Conservation (phyloP, 2,329 filamentous ascomycete genomes). For the Nothomitra cinnamomea region DNA sequence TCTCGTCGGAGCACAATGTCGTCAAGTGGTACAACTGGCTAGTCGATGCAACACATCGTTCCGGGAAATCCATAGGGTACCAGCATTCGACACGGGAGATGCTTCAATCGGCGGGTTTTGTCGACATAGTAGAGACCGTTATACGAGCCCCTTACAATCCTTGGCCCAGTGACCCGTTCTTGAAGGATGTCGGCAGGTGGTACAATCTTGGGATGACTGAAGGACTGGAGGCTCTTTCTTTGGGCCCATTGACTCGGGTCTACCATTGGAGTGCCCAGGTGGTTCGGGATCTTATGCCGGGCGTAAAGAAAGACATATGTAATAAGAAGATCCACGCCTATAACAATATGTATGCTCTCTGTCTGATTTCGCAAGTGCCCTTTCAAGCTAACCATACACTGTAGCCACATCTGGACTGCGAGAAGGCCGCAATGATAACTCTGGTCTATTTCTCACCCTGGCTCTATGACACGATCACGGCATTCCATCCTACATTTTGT, state of each 20-base stretch:
- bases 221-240: slow-evolving; percentile 53
- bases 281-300: slow-evolving; percentile 42
- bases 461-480: no score
- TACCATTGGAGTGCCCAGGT: slow-evolving; percentile 43
- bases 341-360: slow-evolving; percentile 52
- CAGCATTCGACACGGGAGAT: slow-evolving; percentile 42
- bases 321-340: slow-evolving; percentile 52
- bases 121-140: slow-evolving; percentile 55
- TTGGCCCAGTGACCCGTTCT: slow-evolving; percentile 47
- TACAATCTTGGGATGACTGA: slow-evolving; percentile 65
- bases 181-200: slow-evolving; percentile 59
- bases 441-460: neutral
- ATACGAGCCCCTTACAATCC: slow-evolving; percentile 57
- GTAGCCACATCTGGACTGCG: slow-evolving; percentile 1
- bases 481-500: neutral
- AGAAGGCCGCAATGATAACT: neutral
- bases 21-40: slow-evolving; percentile 54
- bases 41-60: slow-evolving; percentile 47
- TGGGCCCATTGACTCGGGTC: slow-evolving; percentile 54
- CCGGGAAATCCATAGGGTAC: slow-evolving; percentile 48
- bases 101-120: slow-evolving; percentile 58
- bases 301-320: slow-evolving; percentile 52
- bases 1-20: slow-evolving; percentile 40
- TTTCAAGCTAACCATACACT: neutral
- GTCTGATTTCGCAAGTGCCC: neutral